Base-by-base conservation (phyloP, 2,329 filamentous ascomycete genomes). In the Beauveria varroae region DNA sequence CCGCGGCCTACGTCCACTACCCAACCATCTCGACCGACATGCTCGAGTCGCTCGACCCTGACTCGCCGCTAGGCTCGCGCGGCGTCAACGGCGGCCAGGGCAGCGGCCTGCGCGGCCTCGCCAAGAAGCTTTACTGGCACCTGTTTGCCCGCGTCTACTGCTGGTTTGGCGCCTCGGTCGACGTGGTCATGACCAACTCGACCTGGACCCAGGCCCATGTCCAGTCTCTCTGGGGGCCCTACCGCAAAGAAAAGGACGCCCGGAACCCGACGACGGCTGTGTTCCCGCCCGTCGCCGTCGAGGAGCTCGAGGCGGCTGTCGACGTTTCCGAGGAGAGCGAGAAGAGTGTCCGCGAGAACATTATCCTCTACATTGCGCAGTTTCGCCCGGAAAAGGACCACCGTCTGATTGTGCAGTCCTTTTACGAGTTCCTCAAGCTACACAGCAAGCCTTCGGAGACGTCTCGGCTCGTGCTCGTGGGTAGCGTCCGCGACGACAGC, bases 341-440 rank as follows among this genome's bases (percentile, higher is more conserved):
- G 71, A 79, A 81, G 67, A 76, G 78, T 56, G 43, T 47, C 5
- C 86, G 95, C 41, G 82, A 91, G 65, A 86, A 86, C 47, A 83
- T 86, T 46, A 76, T 99, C 16, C 80, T 99, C 20, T 99, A 96
- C 76, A 96, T 99, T 68, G 95, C 93, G 2, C 95, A 99, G 73
- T 99, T 99, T 73, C 88, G 95, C 0, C 93, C 95, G 0, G 95
- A 99, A 74, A 99, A 99, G 80, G 96, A 97, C 73, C 95, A 99
- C 76, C 81, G 87, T 43, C 83, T 96, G 26, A 89, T 99, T 60
- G 78, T 99, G 47, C 84, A 90, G 67, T 86, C 95, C 0, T 99
- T 97, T 70, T 85, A 91, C 37, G 78, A 86, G 58, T 93, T 96
- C 69, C 75, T 91, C 64, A 84, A 84, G 68, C 78, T 78, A 0